These are phyloP conservation scores for Pythium rishiriense DNA, from an alignment of 352 stramenopile species.

Conservation along the genomic window DNA sequence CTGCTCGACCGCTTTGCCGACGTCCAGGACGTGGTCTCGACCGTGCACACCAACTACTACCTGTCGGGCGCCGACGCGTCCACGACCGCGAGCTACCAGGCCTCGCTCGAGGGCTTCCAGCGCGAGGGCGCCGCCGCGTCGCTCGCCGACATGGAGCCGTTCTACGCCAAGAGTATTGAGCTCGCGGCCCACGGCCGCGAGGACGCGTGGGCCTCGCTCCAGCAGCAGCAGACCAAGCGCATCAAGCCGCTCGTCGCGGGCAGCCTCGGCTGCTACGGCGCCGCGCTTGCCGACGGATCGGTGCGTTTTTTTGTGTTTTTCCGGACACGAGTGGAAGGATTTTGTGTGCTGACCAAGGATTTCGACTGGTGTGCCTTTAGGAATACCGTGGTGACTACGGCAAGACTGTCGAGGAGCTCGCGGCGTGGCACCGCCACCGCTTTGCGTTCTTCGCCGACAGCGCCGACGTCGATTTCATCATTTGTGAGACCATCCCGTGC, in stretches of 20 bases:
- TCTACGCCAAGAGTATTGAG: constrained; percentile 76
- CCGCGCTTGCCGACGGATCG: constrained; percentile 80
- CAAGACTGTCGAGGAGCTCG: constrained; percentile 64
- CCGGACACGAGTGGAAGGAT: too few relatives aligned
- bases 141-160: constrained; percentile 48
- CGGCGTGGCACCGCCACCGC: constrained; percentile 75
- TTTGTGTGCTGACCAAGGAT: not conserved
- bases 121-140: constrained; percentile 51
- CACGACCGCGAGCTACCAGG: constrained; percentile 87
- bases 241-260: constrained; percentile 75
- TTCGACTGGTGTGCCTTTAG: constrained; percentile 28
- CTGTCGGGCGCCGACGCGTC: constrained; percentile 74
- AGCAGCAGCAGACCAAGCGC: constrained; percentile 32
- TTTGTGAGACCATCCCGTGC: constrained; percentile 88
- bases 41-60: constrained; percentile 76
- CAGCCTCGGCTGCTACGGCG: constrained; percentile 87
- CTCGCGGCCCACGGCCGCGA: constrained; percentile 70
- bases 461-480: constrained; percentile 61
- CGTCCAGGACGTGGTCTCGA: constrained; percentile 59
- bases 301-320: constrained; percentile 34
- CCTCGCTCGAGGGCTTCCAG: constrained; percentile 80
- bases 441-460: constrained; percentile 66
- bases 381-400: constrained; percentile 87
- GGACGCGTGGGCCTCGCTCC: constrained; percentile 46
- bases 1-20: constrained; percentile 54